Evolutionary conservation across 495 filamentous ascomycete genomes (phyloP).

Genomic region (Penicillium bovifimosum): DNA sequence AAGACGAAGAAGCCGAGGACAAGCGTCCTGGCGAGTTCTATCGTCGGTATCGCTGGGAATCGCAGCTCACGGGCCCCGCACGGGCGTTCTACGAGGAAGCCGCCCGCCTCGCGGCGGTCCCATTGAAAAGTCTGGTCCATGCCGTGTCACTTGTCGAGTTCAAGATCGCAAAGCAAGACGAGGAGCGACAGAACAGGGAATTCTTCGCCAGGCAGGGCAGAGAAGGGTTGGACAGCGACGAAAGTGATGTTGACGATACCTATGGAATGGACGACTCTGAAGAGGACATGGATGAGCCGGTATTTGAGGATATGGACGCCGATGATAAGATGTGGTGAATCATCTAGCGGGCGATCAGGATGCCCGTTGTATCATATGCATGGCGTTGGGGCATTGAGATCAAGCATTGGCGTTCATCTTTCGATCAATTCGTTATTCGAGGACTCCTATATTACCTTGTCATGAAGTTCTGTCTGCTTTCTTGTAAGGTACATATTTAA

Average conservation of each 20-base stretch:
- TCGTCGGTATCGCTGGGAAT: slow-evolving; percentile 49
- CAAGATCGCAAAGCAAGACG: slow-evolving; percentile 38
- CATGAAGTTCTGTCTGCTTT: no score
- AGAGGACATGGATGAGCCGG: slow-evolving; percentile 26
- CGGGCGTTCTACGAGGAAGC: slow-evolving; percentile 50
- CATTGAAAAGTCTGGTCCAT: slow-evolving; percentile 40
- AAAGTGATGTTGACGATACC: slow-evolving; percentile 20
- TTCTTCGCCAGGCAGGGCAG: slow-evolving; percentile 20
- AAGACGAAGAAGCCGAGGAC: slow-evolving; percentile 22
- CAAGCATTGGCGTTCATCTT: neutral
- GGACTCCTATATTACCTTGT: no score
- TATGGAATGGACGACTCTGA: slow-evolving; percentile 25
- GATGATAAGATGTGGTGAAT: slow-evolving; percentile 4
- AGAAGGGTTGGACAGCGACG: slow-evolving; percentile 16
- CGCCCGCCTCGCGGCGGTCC: slow-evolving; percentile 45
- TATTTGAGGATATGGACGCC: slow-evolving; percentile 13
- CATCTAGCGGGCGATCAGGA: neutral
- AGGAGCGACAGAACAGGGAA: slow-evolving; percentile 29
- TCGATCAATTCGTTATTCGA: neutral
- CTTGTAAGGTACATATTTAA: no score
- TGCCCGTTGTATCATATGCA: neutral
- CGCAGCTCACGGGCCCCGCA: slow-evolving; percentile 52
- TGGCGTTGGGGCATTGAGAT: slow-evolving; percentile 1
- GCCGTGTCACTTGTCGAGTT: slow-evolving; percentile 45
- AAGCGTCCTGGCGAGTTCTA: slow-evolving; percentile 52